Evolutionary conservation across 768 basidiomycete genomes (phyloP), one percentile per base, ranked within the genome.

Genomic region (Leccinum pellstonianum): DNA sequence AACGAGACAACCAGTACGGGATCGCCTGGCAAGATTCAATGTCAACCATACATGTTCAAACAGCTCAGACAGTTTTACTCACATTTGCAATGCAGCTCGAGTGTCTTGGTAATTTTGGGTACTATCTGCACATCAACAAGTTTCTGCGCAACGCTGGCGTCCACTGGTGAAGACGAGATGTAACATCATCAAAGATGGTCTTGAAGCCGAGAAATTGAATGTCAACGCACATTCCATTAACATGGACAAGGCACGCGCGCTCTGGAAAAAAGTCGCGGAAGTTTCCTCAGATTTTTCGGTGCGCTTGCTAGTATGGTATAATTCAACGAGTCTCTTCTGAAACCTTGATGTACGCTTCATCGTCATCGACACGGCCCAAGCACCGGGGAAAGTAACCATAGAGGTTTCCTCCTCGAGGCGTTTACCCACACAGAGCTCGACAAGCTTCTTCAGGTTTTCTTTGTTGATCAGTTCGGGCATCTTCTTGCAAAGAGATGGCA

Each of bases 401-500:
- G 63, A 64, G 3, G 61, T 60, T 8, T 56, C 59, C 10, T 73
- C 70, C 12, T 27, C 23, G 3, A 62, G 29, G 8, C 55, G 60
- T 10, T 27, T 21, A 31, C 38, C 54, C 11, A 69, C 64, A 9
- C 65, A 73, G 4, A 64, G 52, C 4, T 58, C 27, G 49, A 72
- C 56, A 6, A 72, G 60, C 17, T 12, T 35, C 23, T 52, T 50
- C 60, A 72, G 11, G 17, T 70, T 66, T 14, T 48, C 57, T 1
- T 73, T 29, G 27, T 11, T 63, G 11, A 68, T 55, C 9, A 73
- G 31, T 23, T 46, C 52, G 1, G 27, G 25, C 37, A 49, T 64
- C 35, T 58, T 52, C 37, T 69, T 68, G 58, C 66, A 74, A 48
- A 73, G 69, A 6, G 71, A 66, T 1, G 72, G 72, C 7, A 73